phyloP scores from a whole-genome alignment of 495 filamentous ascomycete species.

The Penicillium egyptiacum region DNA sequence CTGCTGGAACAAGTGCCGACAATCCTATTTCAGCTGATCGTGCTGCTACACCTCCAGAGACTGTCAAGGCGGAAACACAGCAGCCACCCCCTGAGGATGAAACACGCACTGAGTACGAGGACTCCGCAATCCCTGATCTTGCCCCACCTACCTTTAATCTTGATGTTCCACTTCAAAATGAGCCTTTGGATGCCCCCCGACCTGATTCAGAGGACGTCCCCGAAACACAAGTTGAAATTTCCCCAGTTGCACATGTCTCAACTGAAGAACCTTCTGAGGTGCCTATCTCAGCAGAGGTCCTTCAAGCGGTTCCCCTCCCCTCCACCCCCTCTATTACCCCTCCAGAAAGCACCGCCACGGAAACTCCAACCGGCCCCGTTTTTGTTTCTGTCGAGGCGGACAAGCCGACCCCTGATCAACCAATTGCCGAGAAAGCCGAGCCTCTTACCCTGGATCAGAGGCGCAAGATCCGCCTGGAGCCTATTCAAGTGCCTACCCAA shows the following conservation, averaged over 20 bases:
- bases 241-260: constrained; percentile 20
- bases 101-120: constrained; percentile 25
- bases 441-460: constrained; percentile 40
- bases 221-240: constrained; percentile 14
- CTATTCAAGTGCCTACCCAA: constrained; percentile 55
- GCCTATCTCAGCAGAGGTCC: constrained; percentile 11
- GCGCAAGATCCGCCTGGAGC: constrained; percentile 51
- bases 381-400: constrained; percentile 20
- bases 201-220: constrained; percentile 26
- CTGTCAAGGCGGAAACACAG: constrained; percentile 21
- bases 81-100: constrained; percentile 31
- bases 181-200: constrained; percentile 29
- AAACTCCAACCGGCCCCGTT: constrained; percentile 21
- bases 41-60: constrained; percentile 13
- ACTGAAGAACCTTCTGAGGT: constrained; percentile 17
- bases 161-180: constrained; percentile 36
- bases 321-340: constrained; percentile 22
- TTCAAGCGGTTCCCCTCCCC: constrained; percentile 24
- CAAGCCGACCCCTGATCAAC: constrained; percentile 24
- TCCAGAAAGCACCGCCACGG: constrained; percentile 20
- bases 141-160: constrained; percentile 36
- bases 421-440: constrained; percentile 20
- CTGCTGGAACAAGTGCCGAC: constrained; percentile 16
- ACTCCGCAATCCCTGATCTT: constrained; percentile 29
- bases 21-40: constrained; percentile 15